Base-by-base conservation (phyloP, 768 basidiomycete genomes). In the Pleurotus sapidus region DNA sequence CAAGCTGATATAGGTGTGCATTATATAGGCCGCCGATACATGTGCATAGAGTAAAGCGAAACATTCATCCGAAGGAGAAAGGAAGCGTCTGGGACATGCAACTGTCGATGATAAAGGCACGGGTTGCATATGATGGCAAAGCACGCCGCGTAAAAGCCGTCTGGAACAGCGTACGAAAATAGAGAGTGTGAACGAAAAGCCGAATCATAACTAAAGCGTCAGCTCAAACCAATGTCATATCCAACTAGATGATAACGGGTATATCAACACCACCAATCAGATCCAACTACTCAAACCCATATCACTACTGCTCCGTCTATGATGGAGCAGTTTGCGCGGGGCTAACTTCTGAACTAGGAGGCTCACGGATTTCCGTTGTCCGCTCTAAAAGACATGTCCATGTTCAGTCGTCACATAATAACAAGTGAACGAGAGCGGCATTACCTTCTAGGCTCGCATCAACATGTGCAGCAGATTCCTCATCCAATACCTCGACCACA, bases 21-120 rank as follows among this genome's bases (percentile, higher is more conserved):
- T 54, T 54, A 54, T 39, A 18, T 37, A 45, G 39, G 42, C 51
- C 24, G 39, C 51, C n/a, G 51, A 54, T 54, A 54, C 51, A 54
- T 34, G 42, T 40, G 39, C 51, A 50, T 50, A 50, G 25, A 37
- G 15, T 50, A 50, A 34, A 34, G 30, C 30, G 30, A 34, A 34
- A 2, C 30, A 11, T 34, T 34, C 9, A 34, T 34, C 30, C 30
- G 8, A 34, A 34, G 9, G 9, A 34, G 30, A 34, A 34, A 34
- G 8, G 30, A 11, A 34, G 30, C 30, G 9, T 34, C 2, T 34
- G 30, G 30, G 30, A 30, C 30, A 30, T 30, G 30, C 8, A 30
- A 11, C 8, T 34, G 8, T 34, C 11, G 11, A 34, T 11, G 30
- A 34, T 34, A 7, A 34, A 34, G 30, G 30, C 30, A 34, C 30